Evolutionary conservation across 2,329 filamentous ascomycete genomes (phyloP), one percentile per base, ranked within the genome.

Genomic region (Penicillium polonicum): DNA sequence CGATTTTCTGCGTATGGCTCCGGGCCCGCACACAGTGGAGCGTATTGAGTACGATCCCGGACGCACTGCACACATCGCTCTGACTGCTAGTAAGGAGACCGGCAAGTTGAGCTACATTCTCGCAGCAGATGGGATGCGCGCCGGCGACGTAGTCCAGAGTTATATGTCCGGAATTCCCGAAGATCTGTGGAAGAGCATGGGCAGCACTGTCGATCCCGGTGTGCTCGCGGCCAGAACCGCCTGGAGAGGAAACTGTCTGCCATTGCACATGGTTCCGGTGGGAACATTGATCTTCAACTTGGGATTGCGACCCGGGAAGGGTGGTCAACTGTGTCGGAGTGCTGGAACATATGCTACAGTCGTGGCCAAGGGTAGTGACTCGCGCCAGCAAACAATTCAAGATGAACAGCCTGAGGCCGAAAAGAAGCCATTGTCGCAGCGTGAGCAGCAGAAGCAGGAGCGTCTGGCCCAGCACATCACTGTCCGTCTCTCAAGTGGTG

Each of bases 31-130:
- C 68, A 77, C 88, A 17, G 93, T 99, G 54, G 92, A 97, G 72
- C 86, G 94, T 60, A 92, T 99, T 70, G 94, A 99, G 75, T 92
- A 97, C 74, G 95, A 99, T 69, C 94, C 94, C 0, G 91, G 91
- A 64, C 88, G 94, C 51, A 96, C 87, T 68, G 91, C 93, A 15
- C 94, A 99, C 73, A 92, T 99, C 75, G 94, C 94, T 6, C 82
- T 99, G 55, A 71, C 97, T 48, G 92, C 86, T 49, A 87, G 89
- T 68, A 80, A 91, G 63, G 83, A 85, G 48, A 93, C 89, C 0
- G 84, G 86, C 13, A 84, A 83, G 65, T 88, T 94, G 78, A 91
- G 88, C 64, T 99, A 99, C 75, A 96, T 99, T 63, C 82, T 99
- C 58, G 94, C 94, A n/a, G 86, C 94, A 0, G 94, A 99, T 67